These are phyloP conservation scores for Phellopilus nigrolimitatus DNA, from an alignment of 1,284 basidiomycete species.

Conservation along the genomic window DNA sequence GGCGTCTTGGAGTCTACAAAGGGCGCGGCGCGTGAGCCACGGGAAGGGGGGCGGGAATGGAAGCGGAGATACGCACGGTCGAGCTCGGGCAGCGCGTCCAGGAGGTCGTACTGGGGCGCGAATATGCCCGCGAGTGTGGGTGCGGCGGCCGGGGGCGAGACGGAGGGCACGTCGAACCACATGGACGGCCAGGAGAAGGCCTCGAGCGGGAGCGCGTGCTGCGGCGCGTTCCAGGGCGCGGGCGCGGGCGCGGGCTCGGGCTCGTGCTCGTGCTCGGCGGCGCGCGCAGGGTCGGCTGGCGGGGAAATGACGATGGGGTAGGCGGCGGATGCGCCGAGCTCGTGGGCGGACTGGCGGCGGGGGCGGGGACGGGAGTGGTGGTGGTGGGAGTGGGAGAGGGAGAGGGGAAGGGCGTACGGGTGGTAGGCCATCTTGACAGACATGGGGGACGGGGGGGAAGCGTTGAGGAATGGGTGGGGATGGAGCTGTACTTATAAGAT, in stretches of 20 bases:
- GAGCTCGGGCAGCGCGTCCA: conserved; percentile 15
- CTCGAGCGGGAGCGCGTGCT: conserved; percentile 3
- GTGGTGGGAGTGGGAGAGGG: background rate
- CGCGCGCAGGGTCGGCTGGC: background rate
- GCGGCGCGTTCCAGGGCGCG: conserved; percentile 4
- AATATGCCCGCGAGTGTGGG: no score
- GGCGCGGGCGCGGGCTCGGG: background rate
- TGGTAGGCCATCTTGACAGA: background rate
- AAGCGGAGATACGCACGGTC: conserved; percentile 13
- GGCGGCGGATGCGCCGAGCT: conserved; percentile 1
- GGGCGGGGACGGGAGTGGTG: background rate
- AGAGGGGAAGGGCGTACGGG: background rate
- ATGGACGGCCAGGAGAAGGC: conserved; percentile 19
- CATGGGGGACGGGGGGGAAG: background rate
- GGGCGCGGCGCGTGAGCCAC: background rate
- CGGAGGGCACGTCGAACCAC: conserved; percentile 19
- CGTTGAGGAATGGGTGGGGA: conserved; percentile 1
- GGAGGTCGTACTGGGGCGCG: conserved; percentile 3
- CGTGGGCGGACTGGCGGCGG: no score
- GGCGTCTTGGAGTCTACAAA: conserved; percentile 16
- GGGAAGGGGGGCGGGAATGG: background rate
- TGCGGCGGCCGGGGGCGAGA: background rate
- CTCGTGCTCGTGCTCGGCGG: background rate
- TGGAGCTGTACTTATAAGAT: background rate
- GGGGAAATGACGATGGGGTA: conserved; percentile 7